These are phyloP conservation scores for Suillus brevipes DNA, from an alignment of 768 basidiomycete species.

Conservation along the genomic window DNA sequence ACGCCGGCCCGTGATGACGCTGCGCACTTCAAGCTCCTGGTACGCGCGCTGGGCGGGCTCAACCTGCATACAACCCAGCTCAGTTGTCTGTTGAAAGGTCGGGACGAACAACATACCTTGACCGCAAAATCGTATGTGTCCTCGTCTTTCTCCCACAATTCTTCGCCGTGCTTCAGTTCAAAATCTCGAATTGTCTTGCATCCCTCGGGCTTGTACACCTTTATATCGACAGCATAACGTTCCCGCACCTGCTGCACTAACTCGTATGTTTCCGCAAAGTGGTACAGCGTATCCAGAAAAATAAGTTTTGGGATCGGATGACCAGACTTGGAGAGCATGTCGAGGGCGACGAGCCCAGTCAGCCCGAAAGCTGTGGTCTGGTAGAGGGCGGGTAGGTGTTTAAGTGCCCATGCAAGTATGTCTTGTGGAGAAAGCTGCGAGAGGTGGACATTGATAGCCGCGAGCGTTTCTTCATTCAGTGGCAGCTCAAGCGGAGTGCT, in stretches of 20 bases:
- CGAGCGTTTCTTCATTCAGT: conserved; percentile 56
- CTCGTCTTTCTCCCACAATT: conserved; percentile 88
- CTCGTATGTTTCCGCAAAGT: conserved; percentile 91
- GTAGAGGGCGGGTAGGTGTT: conserved; percentile 74
- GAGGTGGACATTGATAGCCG: conserved; percentile 73
- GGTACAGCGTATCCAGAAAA: conserved; percentile 96
- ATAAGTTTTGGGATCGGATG: conserved; percentile 74
- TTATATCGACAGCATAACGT: conserved; percentile 70
- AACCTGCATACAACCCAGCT: conserved; percentile 44
- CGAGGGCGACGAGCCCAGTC: conserved; percentile 89
- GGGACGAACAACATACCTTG: conserved; percentile 56
- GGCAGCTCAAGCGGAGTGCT: conserved; percentile 56
- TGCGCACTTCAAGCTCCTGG: conserved; percentile 68
- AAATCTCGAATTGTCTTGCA: conserved; percentile 72
- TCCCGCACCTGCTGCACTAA: conserved; percentile 81
- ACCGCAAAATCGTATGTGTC: conserved; percentile 86
- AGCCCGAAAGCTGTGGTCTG: conserved; percentile 98
- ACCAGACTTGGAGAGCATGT: conserved; percentile 79
- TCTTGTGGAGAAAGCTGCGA: conserved; percentile 72
- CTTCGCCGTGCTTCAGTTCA: conserved; percentile 74
- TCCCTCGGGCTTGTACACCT: conserved; percentile 77
- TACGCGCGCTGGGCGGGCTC: conserved; percentile 93
- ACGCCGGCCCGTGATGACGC: conserved; percentile 94
- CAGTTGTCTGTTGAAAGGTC: not conserved
- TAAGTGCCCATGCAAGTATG: conserved; percentile 83